Evolutionary conservation across 768 basidiomycete species (phyloP), one percentile per base, ranked within the genome.

Genomic region (Mycena alexandri): DNA sequence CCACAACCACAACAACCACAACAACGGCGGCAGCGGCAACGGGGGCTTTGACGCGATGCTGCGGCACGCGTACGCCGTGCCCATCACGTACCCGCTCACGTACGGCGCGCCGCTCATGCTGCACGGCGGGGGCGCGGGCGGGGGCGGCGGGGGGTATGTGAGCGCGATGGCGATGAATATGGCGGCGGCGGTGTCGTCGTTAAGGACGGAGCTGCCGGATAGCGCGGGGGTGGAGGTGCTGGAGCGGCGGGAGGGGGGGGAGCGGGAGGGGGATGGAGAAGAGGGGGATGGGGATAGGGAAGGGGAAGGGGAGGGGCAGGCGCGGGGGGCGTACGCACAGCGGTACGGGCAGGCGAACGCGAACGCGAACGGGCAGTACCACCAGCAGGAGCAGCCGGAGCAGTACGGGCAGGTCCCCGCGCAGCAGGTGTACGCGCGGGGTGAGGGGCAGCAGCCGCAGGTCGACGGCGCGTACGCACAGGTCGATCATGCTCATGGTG

Each of bases 61-160:
- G n/a, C n/a, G n/a, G n/a, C n/a, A n/a, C n/a, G n/a, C n/a, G n/a
- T n/a, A n/a, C n/a, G n/a, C n/a, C n/a, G n/a, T n/a, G n/a, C n/a
- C n/a, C n/a, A 67, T 68, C 51, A 68, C 56, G 6, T 68, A 68
- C 51, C 66, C 60, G 22, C n/a, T n/a, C n/a, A n/a, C n/a, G n/a
- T n/a, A n/a, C n/a, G n/a, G n/a, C n/a, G n/a, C n/a, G n/a, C n/a
- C n/a, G n/a, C n/a, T n/a, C n/a, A 62, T 48, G 9, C 61, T 58
- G 10, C n/a, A 8, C 33, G 41, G 13, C 16, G 21, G 33, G 50
- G 61, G 2, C 29, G 29, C 44, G 29, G 8, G 12, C 43, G 51
- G 24, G 50, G 42, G 58, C 43, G 19, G 17, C n/a, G 55, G 8
- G 22, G 57, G 34, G 12, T 67, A 50, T 21, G 43, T 48, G 51